Evolutionary conservation across 345 rosid species (phyloP).

Genomic region (Bruguiera sexangula): DNA sequence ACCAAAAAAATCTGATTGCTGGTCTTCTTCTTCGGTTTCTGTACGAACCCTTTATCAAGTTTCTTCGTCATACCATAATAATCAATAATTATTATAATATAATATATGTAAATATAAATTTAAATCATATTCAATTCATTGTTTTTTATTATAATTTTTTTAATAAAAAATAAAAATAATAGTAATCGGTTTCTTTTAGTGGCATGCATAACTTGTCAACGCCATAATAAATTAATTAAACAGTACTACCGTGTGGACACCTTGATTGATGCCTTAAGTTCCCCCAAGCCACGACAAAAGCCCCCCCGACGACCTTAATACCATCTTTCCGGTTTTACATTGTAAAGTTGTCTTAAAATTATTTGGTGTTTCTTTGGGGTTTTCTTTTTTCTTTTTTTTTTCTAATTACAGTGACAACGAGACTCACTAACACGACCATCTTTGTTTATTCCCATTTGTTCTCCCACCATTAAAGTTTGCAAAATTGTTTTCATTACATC

Average conservation of each 20-base stretch:
- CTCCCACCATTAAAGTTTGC: conserved; percentile 39
- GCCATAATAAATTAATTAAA: conserved; percentile 17
- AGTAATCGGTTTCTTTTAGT: neutral
- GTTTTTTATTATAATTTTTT: too few relatives aligned
- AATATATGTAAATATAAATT: too few relatives aligned
- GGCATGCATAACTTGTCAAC: conserved; percentile 25
- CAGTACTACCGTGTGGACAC: conserved; percentile 30
- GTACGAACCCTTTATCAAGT: too few relatives aligned
- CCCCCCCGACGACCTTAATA: conserved; percentile 38
- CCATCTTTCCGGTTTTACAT: conserved; percentile 14
- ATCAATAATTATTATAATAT: too few relatives aligned
- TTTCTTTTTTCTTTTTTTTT: neutral
- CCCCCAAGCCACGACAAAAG: conserved; percentile 46
- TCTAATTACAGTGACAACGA: conserved; percentile 38
- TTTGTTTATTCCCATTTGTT: conserved; percentile 16
- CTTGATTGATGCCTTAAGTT: conserved; percentile 37
- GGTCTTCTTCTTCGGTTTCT: too few relatives aligned
- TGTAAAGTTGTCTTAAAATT: neutral
- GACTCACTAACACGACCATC: conserved; percentile 48
- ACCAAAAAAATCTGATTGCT: too few relatives aligned
- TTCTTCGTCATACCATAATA: too few relatives aligned
- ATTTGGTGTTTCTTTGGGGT: conserved; percentile 9
- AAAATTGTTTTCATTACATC: conserved; percentile 28
- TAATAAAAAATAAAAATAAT: too few relatives aligned
- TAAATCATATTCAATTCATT: too few relatives aligned